A percentile compares a stretch with the other conserved stretches of the same genome.
Evolutionary conservation across 352 stramenopile species (phyloP).

Genomic region (Globisporangium radiosum): DNA sequence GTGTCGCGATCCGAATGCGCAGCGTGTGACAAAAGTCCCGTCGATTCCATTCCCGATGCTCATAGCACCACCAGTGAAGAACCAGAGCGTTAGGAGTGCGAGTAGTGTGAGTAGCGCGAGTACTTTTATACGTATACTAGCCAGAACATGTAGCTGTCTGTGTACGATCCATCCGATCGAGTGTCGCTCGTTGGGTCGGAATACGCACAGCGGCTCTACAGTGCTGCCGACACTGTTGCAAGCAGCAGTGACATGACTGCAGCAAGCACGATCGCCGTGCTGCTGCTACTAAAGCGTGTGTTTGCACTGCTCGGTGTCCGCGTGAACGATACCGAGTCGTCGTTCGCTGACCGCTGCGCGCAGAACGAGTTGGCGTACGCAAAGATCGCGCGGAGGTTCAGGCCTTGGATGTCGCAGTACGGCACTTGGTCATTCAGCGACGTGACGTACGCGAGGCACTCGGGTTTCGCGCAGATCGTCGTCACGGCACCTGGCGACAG

Average conservation of each 20-base stretch:
- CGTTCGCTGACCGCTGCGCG: slow-evolving; percentile 5
- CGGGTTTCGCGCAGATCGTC: slow-evolving; percentile 5
- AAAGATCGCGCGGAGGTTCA: slow-evolving; percentile 11
- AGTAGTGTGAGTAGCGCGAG: background rate
- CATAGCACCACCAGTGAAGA: slow-evolving; percentile 21
- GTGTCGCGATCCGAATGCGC: slow-evolving; percentile 29
- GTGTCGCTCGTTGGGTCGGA: background rate
- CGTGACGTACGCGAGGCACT: slow-evolving; percentile 11
- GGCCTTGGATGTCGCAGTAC: slow-evolving; percentile 11
- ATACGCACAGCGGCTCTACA: background rate
- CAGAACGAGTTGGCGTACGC: slow-evolving; percentile 8
- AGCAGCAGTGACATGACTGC: background rate
- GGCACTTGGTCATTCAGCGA: slow-evolving; percentile 10
- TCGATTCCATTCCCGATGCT: slow-evolving; percentile 41
- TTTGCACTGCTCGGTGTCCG: slow-evolving; percentile 1
- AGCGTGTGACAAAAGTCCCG: slow-evolving; percentile 30
- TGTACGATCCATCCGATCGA: background rate
- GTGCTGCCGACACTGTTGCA: background rate
- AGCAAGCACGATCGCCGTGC: background rate
- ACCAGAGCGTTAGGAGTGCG: slow-evolving; percentile 6
- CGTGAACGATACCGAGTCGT: slow-evolving; percentile 12
- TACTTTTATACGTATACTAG: background rate
- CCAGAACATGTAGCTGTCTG: background rate
- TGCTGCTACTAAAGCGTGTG: background rate
- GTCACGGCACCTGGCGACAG: slow-evolving; percentile 2